Evolutionary conservation across 805 yeast genomes (phyloP), one percentile per base, ranked within the genome.

Genomic region (Candida oleophila): DNA sequence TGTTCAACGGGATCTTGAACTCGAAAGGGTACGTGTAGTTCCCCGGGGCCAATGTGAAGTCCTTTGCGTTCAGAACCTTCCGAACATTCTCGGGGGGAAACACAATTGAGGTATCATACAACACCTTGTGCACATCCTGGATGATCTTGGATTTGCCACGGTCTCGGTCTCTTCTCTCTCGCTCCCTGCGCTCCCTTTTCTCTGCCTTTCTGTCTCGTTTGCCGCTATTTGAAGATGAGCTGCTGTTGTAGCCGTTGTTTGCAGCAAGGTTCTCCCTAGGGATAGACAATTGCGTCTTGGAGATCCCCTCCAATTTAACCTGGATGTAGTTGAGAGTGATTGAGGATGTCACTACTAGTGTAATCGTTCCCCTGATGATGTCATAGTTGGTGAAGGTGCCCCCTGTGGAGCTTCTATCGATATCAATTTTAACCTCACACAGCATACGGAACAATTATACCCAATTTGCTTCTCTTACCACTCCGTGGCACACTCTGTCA

Each of bases 61-160:
- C 79, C 48, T 69, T 68, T 8, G 74, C 65, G 36, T 55, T 62
- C 22, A 77, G 65, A 1, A 75, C 78, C 41, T 64, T 57, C 19
- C 80, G 59, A 11, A 78, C 69, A 44, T 78, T 74, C 12, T 65
- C 68, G 0, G 84, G 80, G 1, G 83, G 84, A 47, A 80, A 80
- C 21, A 80, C 77, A 0, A 78, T 68, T 22, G 55, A 46, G 1
- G 80, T 71, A 45, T 78, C 81, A 52, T 78, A 79, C 18, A 80
- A 62, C 8, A 79, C 60, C 47, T 71, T 70, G 55, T 80, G 84
- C 4, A 57, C 56, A 51, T 74, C 80, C 34, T 49, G 58, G 7
- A 69, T 42, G 5, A 54, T 46, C 34, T 53, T 53, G 11, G 56
- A 61, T 39, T 53, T 58, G 36, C 45, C 28, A 7, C 40, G 7